Conservation (phyloP, 2,329 filamentous ascomycete species). For the Pseudovirgaria hyperparasitica region DNA sequence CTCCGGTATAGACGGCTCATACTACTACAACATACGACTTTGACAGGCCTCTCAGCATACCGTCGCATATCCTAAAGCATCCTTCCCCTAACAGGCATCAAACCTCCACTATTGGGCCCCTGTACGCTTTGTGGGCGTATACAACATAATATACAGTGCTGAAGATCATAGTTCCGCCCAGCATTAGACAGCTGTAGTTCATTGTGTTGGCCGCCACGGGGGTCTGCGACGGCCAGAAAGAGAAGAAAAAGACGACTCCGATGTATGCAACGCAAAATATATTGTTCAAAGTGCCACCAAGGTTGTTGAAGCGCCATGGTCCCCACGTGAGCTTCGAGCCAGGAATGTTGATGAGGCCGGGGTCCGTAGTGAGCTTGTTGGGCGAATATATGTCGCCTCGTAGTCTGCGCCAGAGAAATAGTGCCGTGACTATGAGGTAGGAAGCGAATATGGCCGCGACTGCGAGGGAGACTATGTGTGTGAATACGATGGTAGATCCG, state of each 20-base stretch:
- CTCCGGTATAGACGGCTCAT: too few species aligned
- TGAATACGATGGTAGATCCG: conserved; percentile 7
- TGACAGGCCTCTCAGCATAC: too few species aligned
- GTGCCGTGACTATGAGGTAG: conserved; percentile 7
- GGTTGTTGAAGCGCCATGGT: conserved; percentile 19
- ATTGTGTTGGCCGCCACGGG: conserved; percentile 10
- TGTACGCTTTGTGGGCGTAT: conserved; percentile 18
- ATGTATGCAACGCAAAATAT: conserved; percentile 19
- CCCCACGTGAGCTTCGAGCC: conserved; percentile 18
- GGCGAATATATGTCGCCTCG: conserved; percentile 2
- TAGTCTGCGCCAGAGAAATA: conserved; percentile 6
- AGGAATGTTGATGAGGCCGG: too few species aligned
- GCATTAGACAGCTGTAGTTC: conserved; percentile 23
- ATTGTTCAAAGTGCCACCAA: conserved; percentile 18
- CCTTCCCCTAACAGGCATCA: too few species aligned
- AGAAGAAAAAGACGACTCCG: conserved; percentile 20
- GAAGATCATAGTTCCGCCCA: conserved; percentile 14
- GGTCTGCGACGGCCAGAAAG: conserved; percentile 18
- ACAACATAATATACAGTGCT: conserved; percentile 19
- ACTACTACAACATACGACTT: too few species aligned
- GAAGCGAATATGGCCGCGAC: conserved; percentile 10
- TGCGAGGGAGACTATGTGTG: conserved; percentile 10
- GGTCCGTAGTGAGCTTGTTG: too few species aligned
- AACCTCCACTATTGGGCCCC: conserved; percentile 20
- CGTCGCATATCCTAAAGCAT: too few species aligned